These are phyloP conservation scores for Magnolia changhungtana DNA, from an alignment of 164 flowering plant genomes.

Conservation along the genomic window DNA sequence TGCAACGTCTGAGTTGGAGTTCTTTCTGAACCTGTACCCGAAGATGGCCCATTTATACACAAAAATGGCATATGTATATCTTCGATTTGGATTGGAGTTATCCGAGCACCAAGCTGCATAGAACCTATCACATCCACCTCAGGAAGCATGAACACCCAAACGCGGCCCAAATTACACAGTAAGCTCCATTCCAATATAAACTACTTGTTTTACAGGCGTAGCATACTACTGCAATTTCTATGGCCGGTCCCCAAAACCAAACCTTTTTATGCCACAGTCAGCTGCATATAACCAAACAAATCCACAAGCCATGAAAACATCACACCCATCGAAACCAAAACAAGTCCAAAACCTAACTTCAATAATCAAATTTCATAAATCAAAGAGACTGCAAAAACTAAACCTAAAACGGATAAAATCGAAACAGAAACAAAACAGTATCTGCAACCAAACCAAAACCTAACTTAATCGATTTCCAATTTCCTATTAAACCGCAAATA, in stretches of 20 bases:
- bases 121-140: no score
- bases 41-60: no score
- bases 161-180: no score
- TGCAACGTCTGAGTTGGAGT: no score
- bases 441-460: neutral
- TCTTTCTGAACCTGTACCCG: no score
- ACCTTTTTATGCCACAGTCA: neutral
- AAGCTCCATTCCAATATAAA: no score
- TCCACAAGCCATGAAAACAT: neutral
- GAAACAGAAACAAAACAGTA: neutral
- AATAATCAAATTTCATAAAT: neutral
- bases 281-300: neutral
- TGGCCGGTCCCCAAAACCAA: neutral
- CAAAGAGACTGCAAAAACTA: neutral
- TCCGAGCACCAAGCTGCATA: no score
- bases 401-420: neutral
- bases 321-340: neutral
- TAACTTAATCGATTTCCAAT: neutral
- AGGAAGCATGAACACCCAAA: no score
- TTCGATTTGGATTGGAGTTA: no score
- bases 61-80: no score
- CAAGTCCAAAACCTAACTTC: neutral
- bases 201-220: no score
- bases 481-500: neutral
- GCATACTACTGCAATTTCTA: neutral